Evolutionary conservation across 2,329 filamentous ascomycete genomes (phyloP), one percentile per base, ranked within the genome.

Genomic region (Aspergillus sp.): DNA sequence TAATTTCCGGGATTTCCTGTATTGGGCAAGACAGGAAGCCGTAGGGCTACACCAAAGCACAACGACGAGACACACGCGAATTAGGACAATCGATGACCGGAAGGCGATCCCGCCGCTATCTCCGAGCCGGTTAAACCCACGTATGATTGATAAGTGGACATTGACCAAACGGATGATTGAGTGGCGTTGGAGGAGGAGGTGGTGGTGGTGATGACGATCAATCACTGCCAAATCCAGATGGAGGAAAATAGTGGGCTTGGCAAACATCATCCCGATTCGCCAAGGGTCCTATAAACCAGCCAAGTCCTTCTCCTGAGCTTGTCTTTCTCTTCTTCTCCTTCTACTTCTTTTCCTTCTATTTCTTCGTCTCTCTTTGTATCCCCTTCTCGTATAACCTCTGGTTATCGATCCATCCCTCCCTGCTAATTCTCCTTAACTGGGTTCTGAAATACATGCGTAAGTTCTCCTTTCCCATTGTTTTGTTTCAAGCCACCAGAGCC

Each of bases 371-470:
- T 45, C 46, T 20, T 31, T 45, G 21, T 19, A 20, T 32, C 16
- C 31, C 29, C 13, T 36, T 43, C 17, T 21, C 20, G 5, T 29
- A 42, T 36, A 41, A n/a, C 21, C 40, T 21, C 32, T 14, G 41
- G 44, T 38, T 42, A 20, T n/a, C 31, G 19, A 19, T 49, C 11
- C 25, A 29, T 10, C 11, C 25, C 13, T 25, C 10, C 40, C 34
- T 40, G 36, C 32, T 41, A 9, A 34, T 44, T 44, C 21, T 14
- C 36, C n/a, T 29, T 31, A 23, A 23, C 25, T 53, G 63, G 54
- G 54, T 66, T 56, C 56, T 64, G 61, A 66, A 66, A 70, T 70
- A 67, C 63, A 70, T 70, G 67, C 67, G 67, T 70, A 54, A 62
- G 67, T 69, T 16, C 29, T 19, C 48, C 44, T 31, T 32, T 32